Percentiles rank a stretch among this genome's conserved stretches.
Conservation (phyloP, 2,329 filamentous ascomycete species). For the Alternaria viburni region DNA sequence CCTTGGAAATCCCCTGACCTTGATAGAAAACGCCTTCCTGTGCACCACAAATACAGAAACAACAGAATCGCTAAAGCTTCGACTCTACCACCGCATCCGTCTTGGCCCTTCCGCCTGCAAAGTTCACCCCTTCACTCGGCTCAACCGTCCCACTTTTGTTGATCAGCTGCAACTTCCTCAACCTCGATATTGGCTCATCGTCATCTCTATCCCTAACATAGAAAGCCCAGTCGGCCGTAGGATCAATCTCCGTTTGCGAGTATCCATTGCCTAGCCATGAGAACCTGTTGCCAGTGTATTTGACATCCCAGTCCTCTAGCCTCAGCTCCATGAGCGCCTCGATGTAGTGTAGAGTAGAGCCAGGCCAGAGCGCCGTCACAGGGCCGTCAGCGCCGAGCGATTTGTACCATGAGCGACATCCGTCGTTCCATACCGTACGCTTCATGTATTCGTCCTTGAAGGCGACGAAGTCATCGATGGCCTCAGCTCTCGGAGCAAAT, state of each 20-base stretch:
- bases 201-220: slow-evolving; percentile 46
- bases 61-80: slow-evolving; percentile 18
- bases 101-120: slow-evolving; percentile 15
- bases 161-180: slow-evolving; percentile 34
- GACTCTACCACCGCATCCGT: slow-evolving; percentile 5
- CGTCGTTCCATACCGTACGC: slow-evolving; percentile 54
- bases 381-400: slow-evolving; percentile 39
- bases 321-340: slow-evolving; percentile 55
- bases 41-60: background rate
- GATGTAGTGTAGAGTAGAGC: slow-evolving; percentile 58
- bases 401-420: slow-evolving; percentile 56
- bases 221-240: slow-evolving; percentile 44
- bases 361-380: slow-evolving; percentile 53
- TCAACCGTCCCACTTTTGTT: slow-evolving; percentile 41
- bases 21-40: background rate
- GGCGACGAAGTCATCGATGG: slow-evolving; percentile 58
- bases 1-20: background rate
- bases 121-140: slow-evolving; percentile 17
- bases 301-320: slow-evolving; percentile 57
- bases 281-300: slow-evolving; percentile 47
- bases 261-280: slow-evolving; percentile 50
- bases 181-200: slow-evolving; percentile 36
- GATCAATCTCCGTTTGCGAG: slow-evolving; percentile 43
- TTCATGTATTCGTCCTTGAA: slow-evolving; percentile 56
- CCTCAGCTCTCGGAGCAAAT: slow-evolving; percentile 53